Evolutionary conservation across 2,329 filamentous ascomycete species (phyloP).

Genomic region (Escovopsis sp.): DNA sequence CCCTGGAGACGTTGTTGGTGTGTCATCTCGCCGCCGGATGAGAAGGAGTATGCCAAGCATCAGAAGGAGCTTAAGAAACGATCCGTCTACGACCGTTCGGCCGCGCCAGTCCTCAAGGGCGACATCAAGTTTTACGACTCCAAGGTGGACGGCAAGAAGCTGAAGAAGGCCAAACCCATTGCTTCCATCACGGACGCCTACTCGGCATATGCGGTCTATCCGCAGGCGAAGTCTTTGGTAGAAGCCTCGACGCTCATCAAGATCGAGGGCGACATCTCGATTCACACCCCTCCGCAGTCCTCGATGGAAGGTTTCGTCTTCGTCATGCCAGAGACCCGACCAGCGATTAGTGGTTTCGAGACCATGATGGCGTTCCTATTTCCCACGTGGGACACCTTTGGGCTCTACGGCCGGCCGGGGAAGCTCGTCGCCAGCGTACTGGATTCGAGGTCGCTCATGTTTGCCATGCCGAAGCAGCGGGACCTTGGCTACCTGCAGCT

Average conservation of each 20-base stretch:
- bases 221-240: constrained; percentile 82
- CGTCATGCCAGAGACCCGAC: constrained; percentile 86
- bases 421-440: constrained; percentile 76
- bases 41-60: constrained; percentile 75
- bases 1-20: constrained; percentile 97
- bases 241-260: constrained; percentile 91
- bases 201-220: constrained; percentile 89
- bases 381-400: constrained; percentile 86
- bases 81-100: constrained; percentile 65
- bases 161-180: constrained; percentile 80
- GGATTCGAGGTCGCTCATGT: constrained; percentile 87
- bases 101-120: constrained; percentile 56
- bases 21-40: constrained; percentile 79
- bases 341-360: constrained; percentile 87
- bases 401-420: constrained; percentile 75
- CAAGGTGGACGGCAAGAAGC: constrained; percentile 58
- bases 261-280: constrained; percentile 77
- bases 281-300: constrained; percentile 64
- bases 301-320: constrained; percentile 90
- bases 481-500: constrained; percentile 85
- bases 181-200: constrained; percentile 84
- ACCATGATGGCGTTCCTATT: constrained; percentile 89
- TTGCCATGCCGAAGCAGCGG: constrained; percentile 82
- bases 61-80: constrained; percentile 73
- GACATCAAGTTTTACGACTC: constrained; percentile 92